Evolutionary conservation across 257 asterid species (phyloP).

Genomic region (Primulina eburnea): DNA sequence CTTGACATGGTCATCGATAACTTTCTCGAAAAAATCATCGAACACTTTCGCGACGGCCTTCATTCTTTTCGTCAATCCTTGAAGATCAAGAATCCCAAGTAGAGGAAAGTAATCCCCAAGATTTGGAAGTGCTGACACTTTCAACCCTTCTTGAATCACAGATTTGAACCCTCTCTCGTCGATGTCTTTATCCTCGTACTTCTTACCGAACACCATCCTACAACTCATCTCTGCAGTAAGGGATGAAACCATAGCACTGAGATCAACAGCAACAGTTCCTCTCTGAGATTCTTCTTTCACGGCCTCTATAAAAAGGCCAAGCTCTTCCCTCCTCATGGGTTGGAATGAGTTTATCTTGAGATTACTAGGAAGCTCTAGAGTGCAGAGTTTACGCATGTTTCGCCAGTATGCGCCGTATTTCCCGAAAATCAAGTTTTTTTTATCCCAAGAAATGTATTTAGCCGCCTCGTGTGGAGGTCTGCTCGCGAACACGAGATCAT

Average conservation of each 20-base stretch:
- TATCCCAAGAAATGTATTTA: conserved; percentile 8
- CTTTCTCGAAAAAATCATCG: conserved; percentile 35
- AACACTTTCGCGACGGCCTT: conserved; percentile 28
- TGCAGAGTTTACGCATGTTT: conserved; percentile 17
- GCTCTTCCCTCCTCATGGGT: conserved; percentile 22
- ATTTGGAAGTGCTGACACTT: conserved; percentile 26
- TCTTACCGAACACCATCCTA: conserved; percentile 39
- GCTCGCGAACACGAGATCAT: conserved; percentile 17
- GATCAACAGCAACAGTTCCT: conserved; percentile 21
- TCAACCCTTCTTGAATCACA: conserved; percentile 33
- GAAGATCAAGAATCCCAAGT: conserved; percentile 34
- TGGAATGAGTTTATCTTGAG: conserved; percentile 5
- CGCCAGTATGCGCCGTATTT: conserved; percentile 25
- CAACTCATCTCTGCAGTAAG: conserved; percentile 33
- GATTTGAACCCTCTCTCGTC: conserved; percentile 33
- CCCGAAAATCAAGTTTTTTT: conserved; percentile 6
- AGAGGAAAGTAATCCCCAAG: conserved; percentile 38
- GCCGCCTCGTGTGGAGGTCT: conserved; percentile 19
- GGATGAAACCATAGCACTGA: conserved; percentile 30
- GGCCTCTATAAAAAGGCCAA: neutral
- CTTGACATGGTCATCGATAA: conserved; percentile 33
- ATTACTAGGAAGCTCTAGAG: conserved; percentile 13
- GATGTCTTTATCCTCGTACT: conserved; percentile 30
- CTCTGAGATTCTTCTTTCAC: neutral
- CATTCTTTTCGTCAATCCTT: conserved; percentile 28